Percentiles rank a stretch among this genome's conserved stretches.
phyloP scores from a whole-genome alignment of 2,329 filamentous ascomycete species.

The Stagonosporopsis cucurbitacearum region DNA sequence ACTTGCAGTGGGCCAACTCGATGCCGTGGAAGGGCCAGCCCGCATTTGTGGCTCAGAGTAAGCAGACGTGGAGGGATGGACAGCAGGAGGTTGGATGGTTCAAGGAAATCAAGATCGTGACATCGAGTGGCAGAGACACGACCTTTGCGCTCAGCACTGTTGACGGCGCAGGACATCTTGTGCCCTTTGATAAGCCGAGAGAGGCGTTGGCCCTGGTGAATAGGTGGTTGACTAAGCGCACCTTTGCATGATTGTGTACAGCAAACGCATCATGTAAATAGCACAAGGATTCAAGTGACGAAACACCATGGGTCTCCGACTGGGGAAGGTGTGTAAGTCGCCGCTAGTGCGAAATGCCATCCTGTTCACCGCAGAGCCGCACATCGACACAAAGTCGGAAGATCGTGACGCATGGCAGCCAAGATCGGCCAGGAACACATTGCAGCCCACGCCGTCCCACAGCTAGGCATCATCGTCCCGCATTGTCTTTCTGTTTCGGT shows the following conservation, averaged over 20 bases:
- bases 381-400: slow-evolving; percentile 11
- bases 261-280: slow-evolving; percentile 8
- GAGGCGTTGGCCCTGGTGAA: slow-evolving; percentile 40
- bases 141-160: slow-evolving; percentile 48
- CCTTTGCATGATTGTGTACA: slow-evolving; percentile 31
- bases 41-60: slow-evolving; percentile 48
- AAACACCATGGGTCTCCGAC: not conserved
- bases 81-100: slow-evolving; percentile 42
- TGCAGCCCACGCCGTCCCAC: slow-evolving; percentile 14
- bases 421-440: slow-evolving; percentile 17
- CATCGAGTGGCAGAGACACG: slow-evolving; percentile 35
- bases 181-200: slow-evolving; percentile 45
- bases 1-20: slow-evolving; percentile 49
- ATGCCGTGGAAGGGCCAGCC: slow-evolving; percentile 56
- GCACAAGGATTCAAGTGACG: too few species aligned
- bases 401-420: slow-evolving; percentile 7
- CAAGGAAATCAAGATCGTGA: slow-evolving; percentile 43
- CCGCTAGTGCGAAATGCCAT: slow-evolving; percentile 3
- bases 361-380: slow-evolving; percentile 4
- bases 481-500: slow-evolving; percentile 19
- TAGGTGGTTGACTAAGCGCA: slow-evolving; percentile 40
- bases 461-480: slow-evolving; percentile 16
- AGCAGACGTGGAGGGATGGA: slow-evolving; percentile 33
- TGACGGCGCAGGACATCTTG: slow-evolving; percentile 53
- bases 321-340: slow-evolving; percentile 13